Conservation (phyloP, 2,329 filamentous ascomycete genomes). For the Talaromyces verruculosus region DNA sequence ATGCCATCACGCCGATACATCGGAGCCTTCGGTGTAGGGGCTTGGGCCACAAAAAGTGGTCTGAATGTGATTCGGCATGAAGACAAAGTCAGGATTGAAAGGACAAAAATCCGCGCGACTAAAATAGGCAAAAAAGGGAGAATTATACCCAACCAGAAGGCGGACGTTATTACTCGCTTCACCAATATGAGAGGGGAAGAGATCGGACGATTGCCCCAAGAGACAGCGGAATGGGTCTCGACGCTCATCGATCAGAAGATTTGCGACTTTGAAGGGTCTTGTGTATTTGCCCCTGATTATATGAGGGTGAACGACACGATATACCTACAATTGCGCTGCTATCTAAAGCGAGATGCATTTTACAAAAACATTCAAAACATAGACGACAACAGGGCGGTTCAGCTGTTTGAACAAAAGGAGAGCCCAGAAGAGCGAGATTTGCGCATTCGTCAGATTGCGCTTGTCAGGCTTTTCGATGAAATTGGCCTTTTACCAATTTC, state of each 20-base stretch:
- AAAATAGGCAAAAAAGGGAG: conserved; percentile 50
- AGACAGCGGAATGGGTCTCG: conserved; percentile 88
- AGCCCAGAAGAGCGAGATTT: conserved; percentile 80
- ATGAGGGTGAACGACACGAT: conserved; percentile 89
- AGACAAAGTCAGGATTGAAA: conserved; percentile 81
- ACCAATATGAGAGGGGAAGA: conserved; percentile 77
- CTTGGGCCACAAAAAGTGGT: conserved; percentile 88
- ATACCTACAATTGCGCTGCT: conserved; percentile 84
- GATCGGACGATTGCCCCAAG: conserved; percentile 81
- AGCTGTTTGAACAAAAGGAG: conserved; percentile 81
- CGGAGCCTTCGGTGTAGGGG: conserved; percentile 86
- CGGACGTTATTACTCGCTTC: conserved; percentile 89
- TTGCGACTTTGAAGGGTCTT: conserved; percentile 81
- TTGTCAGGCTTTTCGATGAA: conserved; percentile 87
- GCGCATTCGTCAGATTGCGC: conserved; percentile 77
- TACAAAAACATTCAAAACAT: conserved; percentile 53
- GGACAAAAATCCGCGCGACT: conserved; percentile 68
- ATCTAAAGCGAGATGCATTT: conserved; percentile 72
- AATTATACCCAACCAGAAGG: conserved; percentile 57
- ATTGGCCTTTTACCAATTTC: conserved; percentile 77
- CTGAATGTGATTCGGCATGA: conserved; percentile 72
- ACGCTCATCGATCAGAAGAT: conserved; percentile 86
- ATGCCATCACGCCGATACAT: conserved; percentile 69
- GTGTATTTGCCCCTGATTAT: conserved; percentile 83
- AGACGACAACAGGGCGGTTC: conserved; percentile 68